These are phyloP conservation scores for Aaosphaeria arxii DNA, from an alignment of 2,329 filamentous ascomycete genomes.

Conservation along the genomic window DNA sequence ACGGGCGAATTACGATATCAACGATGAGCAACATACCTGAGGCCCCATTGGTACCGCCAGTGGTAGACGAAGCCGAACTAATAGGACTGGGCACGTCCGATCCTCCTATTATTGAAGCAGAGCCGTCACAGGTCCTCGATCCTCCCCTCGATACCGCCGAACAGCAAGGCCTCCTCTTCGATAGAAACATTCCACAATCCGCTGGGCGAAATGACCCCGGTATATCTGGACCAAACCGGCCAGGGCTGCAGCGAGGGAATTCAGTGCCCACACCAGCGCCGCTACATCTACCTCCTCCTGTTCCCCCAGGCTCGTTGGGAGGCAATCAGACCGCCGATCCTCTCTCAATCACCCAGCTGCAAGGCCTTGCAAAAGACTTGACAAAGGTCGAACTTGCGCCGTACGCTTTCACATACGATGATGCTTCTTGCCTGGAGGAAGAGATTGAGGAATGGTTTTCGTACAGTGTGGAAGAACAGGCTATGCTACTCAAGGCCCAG, in stretches of 20 bases:
- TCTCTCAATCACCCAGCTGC: constrained; percentile 47
- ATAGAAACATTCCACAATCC: constrained; percentile 13
- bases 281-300: constrained; percentile 44
- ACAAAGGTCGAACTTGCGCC: constrained; percentile 42
- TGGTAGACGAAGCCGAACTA: constrained; percentile 37
- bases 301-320: constrained; percentile 30
- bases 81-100: constrained; percentile 25
- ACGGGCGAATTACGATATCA: constrained; percentile 9
- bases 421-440: constrained; percentile 63
- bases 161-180: constrained; percentile 27
- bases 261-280: constrained; percentile 38
- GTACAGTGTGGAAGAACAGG: constrained; percentile 83
- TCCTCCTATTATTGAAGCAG: constrained; percentile 29
- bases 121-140: constrained; percentile 28
- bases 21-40: constrained; percentile 26
- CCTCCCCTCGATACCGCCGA: constrained; percentile 37
- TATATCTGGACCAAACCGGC: constrained; percentile 31
- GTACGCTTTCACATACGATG: constrained; percentile 73
- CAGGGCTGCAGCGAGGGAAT: constrained; percentile 38
- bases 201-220: constrained; percentile 15
- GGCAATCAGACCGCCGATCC: constrained; percentile 39
- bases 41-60: constrained; percentile 31
- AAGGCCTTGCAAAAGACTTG: constrained; percentile 43
- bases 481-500: constrained; percentile 72
- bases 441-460: constrained; percentile 98